Evolutionary conservation across 78 protist genomes (phyloP), one percentile per base, ranked within the genome.

Genomic region (Neovahlkampfia damariscottae): DNA sequence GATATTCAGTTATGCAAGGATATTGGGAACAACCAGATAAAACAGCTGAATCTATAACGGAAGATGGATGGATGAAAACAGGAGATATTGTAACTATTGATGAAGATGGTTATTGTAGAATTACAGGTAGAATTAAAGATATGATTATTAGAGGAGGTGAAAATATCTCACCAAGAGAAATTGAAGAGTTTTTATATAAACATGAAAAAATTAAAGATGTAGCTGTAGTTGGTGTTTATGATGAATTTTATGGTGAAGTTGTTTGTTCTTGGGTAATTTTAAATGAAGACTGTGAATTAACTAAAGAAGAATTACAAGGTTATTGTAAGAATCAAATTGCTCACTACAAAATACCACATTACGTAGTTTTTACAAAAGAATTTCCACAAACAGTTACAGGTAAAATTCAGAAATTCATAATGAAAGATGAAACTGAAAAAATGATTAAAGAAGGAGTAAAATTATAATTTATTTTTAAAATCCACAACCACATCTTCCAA

Each of bases 81-180:
- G 89, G 89, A 2, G 89, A 85, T 66, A 78, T 76, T 2, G 84
- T 82, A 27, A 2, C 59, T 36, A 81, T 85, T 5, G 77, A 76
- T 19, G 66, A 80, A 30, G 10, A 75, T 4, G 85, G 89, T 29
- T 76, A 70, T 76, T 0, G 27, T 28, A 38, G 82, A 28, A 41
- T 85, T 19, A 80, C 76, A 5, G 84, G 88, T 2, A 80, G 88
- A 28, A 34, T 34, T 41, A 85, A 81, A 71, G 86, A 85, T 70
- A 38, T 85, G 77, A 77, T 85, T 68, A 81, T 81, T 40, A 27
- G 89, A 28, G 89, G 89, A 28, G 89, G 89, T 0, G 86, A 85
- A 80, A 85, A 85, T 58, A 85, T 85, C 3, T 75, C 3, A 37
- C 89, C 89, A 8, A 28, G 30, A 5, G 84, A 81, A 40, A 31